phyloP scores from a whole-genome alignment of 495 filamentous ascomycete genomes.

The Rusavskia elegans region DNA sequence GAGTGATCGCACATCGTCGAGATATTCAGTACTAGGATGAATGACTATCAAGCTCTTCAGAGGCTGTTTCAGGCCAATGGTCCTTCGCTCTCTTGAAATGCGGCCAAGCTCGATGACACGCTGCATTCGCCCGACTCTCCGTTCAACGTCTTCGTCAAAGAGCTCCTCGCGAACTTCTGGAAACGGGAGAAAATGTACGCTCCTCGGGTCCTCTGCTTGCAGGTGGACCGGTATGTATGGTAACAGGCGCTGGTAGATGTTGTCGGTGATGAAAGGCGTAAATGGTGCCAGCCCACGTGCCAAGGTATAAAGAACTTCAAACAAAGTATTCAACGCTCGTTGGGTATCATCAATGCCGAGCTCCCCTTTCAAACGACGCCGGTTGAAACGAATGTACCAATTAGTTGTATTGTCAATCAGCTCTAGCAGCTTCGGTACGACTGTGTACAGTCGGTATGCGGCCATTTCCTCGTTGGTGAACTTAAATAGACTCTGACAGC shows the following conservation, averaged over 20 bases:
- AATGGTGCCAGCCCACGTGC: slow-evolving; percentile 81
- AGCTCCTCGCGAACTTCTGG: slow-evolving; percentile 77
- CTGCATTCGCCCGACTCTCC: slow-evolving; percentile 82
- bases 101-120: slow-evolving; percentile 82
- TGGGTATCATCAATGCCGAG: slow-evolving; percentile 66
- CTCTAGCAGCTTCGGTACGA: slow-evolving; percentile 73
- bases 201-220: slow-evolving; percentile 53
- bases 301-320: slow-evolving; percentile 85
- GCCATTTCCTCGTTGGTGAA: slow-evolving; percentile 95
- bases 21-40: slow-evolving; percentile 64
- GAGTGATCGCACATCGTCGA: slow-evolving; percentile 74
- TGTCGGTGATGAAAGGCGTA: slow-evolving; percentile 89
- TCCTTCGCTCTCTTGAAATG: slow-evolving; percentile 68
- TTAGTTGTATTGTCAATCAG: slow-evolving; percentile 95
- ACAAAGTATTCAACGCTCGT: slow-evolving; percentile 90
- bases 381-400: slow-evolving; percentile 99
- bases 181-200: slow-evolving; percentile 85
- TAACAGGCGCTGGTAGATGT: slow-evolving; percentile 76
- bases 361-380: slow-evolving; percentile 88
- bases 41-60: slow-evolving; percentile 83
- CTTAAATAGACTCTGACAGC: slow-evolving; percentile 78
- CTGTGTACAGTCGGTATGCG: slow-evolving; percentile 82
- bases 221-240: slow-evolving; percentile 56
- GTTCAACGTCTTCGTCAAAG: slow-evolving; percentile 74
- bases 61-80: slow-evolving; percentile 76